phyloP scores from a whole-genome alignment of 2,329 filamentous ascomycete species.

The Microdochium nivale region DNA sequence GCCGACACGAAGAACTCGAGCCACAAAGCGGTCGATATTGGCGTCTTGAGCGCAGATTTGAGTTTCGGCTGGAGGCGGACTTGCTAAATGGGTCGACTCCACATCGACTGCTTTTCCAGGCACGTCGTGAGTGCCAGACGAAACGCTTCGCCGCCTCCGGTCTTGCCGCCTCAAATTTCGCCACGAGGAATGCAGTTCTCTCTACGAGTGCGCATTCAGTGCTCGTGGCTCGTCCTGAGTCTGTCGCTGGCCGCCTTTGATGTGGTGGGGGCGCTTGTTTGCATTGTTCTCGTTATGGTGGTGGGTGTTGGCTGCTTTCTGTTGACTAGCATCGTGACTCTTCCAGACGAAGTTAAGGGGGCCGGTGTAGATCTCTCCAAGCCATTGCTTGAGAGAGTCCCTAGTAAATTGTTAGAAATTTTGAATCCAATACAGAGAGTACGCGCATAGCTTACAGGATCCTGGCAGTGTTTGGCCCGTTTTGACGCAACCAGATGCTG shows the following conservation, averaged over 20 bases:
- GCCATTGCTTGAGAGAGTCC: constrained; percentile 86
- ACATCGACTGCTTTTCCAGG: too few species aligned
- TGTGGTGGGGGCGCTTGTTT: constrained; percentile 23
- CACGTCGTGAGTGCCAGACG: too few species aligned
- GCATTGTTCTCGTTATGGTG: constrained; percentile 21
- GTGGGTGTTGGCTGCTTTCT: constrained; percentile 55
- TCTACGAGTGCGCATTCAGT: constrained; percentile 7
- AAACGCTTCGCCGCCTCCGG: too few species aligned
- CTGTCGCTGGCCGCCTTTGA: constrained; percentile 13
- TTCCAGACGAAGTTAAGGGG: constrained; percentile 94
- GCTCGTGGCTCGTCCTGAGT: constrained; percentile 20
- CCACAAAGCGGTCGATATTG: too few species aligned
- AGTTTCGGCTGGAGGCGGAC: too few species aligned
- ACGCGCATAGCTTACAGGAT: constrained; percentile 60
- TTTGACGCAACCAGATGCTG: constrained; percentile 94
- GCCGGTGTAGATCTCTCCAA: constrained; percentile 59
- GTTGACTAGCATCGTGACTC: constrained; percentile 89
- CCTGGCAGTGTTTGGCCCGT: constrained; percentile 89
- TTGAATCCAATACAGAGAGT: constrained; percentile 1
- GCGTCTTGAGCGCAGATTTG: too few species aligned
- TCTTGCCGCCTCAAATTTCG: too few species aligned
- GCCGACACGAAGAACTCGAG: too few species aligned
- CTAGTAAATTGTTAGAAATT: constrained; percentile 36
- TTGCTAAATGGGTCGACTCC: too few species aligned
- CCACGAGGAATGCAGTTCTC: too few species aligned